Conservation (phyloP, 768 basidiomycete genomes). For the Phanerochaete carnosa region DNA sequence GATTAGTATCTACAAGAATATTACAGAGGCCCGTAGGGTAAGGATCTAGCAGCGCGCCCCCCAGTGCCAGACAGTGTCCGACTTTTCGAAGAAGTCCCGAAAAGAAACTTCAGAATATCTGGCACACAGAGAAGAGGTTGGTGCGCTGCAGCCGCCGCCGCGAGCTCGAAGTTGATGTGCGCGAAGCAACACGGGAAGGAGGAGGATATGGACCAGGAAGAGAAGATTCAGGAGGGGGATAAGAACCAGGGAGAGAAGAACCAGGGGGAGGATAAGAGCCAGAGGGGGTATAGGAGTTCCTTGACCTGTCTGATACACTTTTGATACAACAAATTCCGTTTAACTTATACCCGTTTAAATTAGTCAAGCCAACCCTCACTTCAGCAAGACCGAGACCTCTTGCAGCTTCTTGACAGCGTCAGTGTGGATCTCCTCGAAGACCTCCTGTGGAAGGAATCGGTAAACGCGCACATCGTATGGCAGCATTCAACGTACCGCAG, state of each 20-base stretch:
- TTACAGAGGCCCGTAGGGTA: background rate
- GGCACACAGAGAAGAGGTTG: background rate
- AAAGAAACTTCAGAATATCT: background rate
- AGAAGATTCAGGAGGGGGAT: too few species aligned
- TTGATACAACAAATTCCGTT: background rate
- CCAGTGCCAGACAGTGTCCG: background rate
- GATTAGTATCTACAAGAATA: background rate
- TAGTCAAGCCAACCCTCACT: conserved; percentile 3
- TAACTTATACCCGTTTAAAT: background rate
- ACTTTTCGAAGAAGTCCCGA: background rate
- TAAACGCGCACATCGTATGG: background rate
- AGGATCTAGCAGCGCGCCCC: background rate
- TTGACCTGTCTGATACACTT: background rate
- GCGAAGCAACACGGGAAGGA: background rate
- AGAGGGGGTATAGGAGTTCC: too few species aligned
- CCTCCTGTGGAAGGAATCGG: conserved; percentile 1
- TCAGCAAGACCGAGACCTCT: conserved; percentile 1
- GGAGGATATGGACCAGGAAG: background rate
- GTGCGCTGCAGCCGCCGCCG: background rate
- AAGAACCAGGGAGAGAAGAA: too few species aligned
- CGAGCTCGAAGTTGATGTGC: background rate
- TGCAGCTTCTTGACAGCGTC: conserved; percentile 10
- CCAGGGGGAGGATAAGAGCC: too few species aligned
- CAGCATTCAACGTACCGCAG: conserved; percentile 5
- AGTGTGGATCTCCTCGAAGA: conserved; percentile 12